Percentiles rank a stretch among this genome's conserved stretches.
phyloP scores from a whole-genome alignment of 2,329 filamentous ascomycete species.

The Fusarium coicis region DNA sequence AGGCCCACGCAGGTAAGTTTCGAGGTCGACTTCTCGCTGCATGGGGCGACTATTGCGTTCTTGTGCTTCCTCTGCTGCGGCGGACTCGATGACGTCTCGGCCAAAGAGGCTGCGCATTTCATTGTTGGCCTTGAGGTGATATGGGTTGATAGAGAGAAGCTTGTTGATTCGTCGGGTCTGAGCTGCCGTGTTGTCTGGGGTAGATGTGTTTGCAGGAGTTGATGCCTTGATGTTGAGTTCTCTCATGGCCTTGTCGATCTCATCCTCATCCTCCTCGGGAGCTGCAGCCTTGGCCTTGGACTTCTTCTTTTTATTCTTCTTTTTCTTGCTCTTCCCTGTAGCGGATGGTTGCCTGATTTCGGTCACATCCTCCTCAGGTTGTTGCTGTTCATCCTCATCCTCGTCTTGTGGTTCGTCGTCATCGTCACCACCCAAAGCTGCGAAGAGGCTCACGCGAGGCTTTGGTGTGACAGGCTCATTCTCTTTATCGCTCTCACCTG shows the following conservation, averaged over 20 bases:
- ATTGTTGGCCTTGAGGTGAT: conserved; percentile 85
- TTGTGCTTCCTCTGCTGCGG: conserved; percentile 60
- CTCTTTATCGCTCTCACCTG: conserved; percentile 47
- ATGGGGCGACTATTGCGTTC: conserved; percentile 53
- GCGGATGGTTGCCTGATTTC: conserved; percentile 23
- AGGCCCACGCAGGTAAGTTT: conserved; percentile 64
- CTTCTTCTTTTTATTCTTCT: conserved; percentile 54
- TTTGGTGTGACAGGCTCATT: conserved; percentile 48
- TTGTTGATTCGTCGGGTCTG: conserved; percentile 48
- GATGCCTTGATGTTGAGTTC: conserved; percentile 56
- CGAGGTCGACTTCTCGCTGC: conserved; percentile 65
- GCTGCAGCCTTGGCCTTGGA: conserved; percentile 39
- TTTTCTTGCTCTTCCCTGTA: conserved; percentile 52
- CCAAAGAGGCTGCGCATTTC: conserved; percentile 81
- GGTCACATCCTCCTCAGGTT: conserved; percentile 30
- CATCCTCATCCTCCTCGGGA: conserved; percentile 56
- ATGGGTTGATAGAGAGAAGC: conserved; percentile 65
- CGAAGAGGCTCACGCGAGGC: conserved; percentile 61
- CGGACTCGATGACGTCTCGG: conserved; percentile 66
- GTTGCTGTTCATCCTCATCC: conserved; percentile 40
- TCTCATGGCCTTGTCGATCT: conserved; percentile 66
- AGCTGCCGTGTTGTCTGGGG: conserved; percentile 5
- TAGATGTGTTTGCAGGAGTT: neutral
- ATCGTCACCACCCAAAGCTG: conserved; percentile 60
- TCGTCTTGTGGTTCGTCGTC: conserved; percentile 55